phyloP scores from a whole-genome alignment of 169 alveolate species.

The Theileria luwenshuni region DNA sequence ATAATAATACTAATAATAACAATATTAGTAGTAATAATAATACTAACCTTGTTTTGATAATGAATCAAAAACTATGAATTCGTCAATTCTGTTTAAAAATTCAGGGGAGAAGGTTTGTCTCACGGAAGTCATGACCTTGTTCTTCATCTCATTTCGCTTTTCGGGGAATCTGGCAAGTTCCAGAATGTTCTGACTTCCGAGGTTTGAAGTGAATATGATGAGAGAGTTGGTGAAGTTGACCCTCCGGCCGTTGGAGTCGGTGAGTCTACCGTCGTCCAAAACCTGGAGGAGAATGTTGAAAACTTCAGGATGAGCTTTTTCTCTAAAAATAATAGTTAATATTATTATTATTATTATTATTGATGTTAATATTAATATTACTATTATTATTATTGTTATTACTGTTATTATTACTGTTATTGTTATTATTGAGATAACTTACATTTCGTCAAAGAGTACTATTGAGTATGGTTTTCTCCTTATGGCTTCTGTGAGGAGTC shows the following conservation, averaged over 20 bases:
- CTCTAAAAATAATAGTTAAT: constrained; percentile 70
- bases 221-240: constrained; percentile 86
- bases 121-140: constrained; percentile 78
- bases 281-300: constrained; percentile 84
- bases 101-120: constrained; percentile 85
- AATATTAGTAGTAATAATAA: no score
- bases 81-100: constrained; percentile 86
- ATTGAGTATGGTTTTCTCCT: constrained; percentile 87
- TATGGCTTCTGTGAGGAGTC: constrained; percentile 90
- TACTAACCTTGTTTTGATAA: constrained; percentile 64
- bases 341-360: no score
- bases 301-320: constrained; percentile 91
- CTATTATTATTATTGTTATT: no score
- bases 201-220: constrained; percentile 84
- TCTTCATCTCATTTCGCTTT: constrained; percentile 72
- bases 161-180: constrained; percentile 82
- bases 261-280: constrained; percentile 87
- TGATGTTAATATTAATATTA: no score
- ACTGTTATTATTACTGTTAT: background rate
- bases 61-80: constrained; percentile 80
- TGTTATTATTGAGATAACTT: no score
- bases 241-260: constrained; percentile 86
- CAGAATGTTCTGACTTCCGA: constrained; percentile 82
- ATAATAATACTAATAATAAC: no score
- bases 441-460: constrained; percentile 88